Conservation (phyloP, 495 filamentous ascomycete species). For the Tuber magnatum region DNA sequence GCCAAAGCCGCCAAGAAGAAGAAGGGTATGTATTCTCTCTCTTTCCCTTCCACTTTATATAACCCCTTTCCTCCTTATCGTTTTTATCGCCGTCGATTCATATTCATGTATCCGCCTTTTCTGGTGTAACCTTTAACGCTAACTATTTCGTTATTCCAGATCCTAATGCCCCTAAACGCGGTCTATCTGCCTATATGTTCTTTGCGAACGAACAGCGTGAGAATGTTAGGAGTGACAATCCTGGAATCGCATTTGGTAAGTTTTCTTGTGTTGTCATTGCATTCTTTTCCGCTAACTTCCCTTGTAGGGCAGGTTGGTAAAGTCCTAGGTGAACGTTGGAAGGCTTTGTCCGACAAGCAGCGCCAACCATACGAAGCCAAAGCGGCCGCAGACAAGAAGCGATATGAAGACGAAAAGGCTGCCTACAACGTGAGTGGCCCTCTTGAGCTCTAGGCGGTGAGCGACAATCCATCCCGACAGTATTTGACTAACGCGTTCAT, state of each 20-base stretch:
- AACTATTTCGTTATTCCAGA: conserved; percentile 49
- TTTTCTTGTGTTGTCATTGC: conserved; percentile 4
- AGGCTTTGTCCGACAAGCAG: conserved; percentile 82
- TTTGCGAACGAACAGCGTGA: conserved; percentile 99
- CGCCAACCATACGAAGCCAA: conserved; percentile 90
- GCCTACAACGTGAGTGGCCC: conserved; percentile 67
- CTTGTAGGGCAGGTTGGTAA: conserved; percentile 85
- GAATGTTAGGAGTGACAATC: conserved; percentile 96
- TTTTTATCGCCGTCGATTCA: background rate
- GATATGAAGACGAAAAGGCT: conserved; percentile 95
- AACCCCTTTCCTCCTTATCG: conserved; percentile 11
- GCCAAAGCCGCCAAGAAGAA: conserved; percentile 59
- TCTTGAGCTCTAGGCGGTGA: conserved; percentile 11
- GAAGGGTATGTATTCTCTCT: conserved; percentile 58
- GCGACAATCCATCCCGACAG: background rate
- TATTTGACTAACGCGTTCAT: conserved; percentile 32
- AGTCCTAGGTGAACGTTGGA: conserved; percentile 95
- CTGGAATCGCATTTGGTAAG: conserved; percentile 92
- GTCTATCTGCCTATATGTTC: conserved; percentile 99
- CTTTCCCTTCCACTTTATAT: conserved; percentile 17
- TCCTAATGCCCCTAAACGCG: conserved; percentile 97
- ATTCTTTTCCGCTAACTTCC: background rate
- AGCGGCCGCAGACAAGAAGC: conserved; percentile 93
- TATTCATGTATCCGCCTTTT: background rate
- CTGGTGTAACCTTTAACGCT: conserved; percentile 21